These are phyloP conservation scores for Pyricularia grisea DNA, from an alignment of 2,329 filamentous ascomycete species.

Conservation along the genomic window DNA sequence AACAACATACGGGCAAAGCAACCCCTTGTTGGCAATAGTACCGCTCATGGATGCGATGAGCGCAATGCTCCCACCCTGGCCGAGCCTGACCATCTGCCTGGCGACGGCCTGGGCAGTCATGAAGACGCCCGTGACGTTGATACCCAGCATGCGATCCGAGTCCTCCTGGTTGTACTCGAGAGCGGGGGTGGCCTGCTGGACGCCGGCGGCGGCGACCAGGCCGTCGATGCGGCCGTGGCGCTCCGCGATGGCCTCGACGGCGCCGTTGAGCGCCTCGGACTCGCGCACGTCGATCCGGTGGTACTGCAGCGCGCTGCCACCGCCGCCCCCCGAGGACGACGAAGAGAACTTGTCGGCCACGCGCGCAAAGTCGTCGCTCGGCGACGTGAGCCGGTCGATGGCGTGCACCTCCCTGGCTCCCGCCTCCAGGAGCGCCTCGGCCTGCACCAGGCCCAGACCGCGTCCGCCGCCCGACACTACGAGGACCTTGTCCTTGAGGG, in stretches of 20 bases:
- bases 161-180: constrained; percentile 72
- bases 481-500: constrained; percentile 62
- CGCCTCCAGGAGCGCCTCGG: constrained; percentile 70
- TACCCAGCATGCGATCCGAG: constrained; percentile 68
- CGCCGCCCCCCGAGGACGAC: constrained; percentile 48
- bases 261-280: constrained; percentile 53
- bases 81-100: constrained; percentile 56
- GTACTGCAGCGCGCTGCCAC: constrained; percentile 56
- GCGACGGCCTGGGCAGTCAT: constrained; percentile 87
- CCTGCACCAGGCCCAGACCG: constrained; percentile 69
- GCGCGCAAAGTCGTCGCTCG: constrained; percentile 47
- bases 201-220: constrained; percentile 59
- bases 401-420: constrained; percentile 64
- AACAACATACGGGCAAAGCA: constrained; percentile 46
- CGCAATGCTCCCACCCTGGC: constrained; percentile 49
- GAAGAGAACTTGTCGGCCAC: constrained; percentile 47
- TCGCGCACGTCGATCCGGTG: constrained; percentile 74
- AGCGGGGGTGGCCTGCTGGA: constrained; percentile 76
- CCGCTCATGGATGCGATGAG: constrained; percentile 65
- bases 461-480: constrained; percentile 69
- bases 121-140: constrained; percentile 80
- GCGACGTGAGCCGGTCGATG: constrained; percentile 51
- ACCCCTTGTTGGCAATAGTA: constrained; percentile 52
- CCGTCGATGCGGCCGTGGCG: constrained; percentile 68
- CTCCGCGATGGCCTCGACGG: constrained; percentile 60